A percentile compares a stretch with the other conserved stretches of the same genome.
These are phyloP conservation scores for Vitis hybrid DNA, from an alignment of 177 flowering plant genomes.

Conservation along the genomic window DNA sequence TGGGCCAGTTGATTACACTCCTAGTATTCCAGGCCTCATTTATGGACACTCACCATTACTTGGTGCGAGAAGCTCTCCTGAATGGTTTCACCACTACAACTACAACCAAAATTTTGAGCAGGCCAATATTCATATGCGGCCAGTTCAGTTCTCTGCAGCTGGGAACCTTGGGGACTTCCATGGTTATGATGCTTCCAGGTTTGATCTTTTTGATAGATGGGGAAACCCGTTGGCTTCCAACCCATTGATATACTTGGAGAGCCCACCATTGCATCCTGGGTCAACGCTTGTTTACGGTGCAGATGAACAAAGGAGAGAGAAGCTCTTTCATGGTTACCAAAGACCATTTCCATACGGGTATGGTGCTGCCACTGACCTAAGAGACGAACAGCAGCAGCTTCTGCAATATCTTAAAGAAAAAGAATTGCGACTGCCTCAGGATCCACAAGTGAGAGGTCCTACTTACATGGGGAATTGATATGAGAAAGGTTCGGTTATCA, in stretches of 20 bases:
- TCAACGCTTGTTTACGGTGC: constrained; percentile 24
- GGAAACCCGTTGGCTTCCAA: constrained; percentile 29
- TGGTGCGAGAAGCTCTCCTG: constrained; percentile 41
- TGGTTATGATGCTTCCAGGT: constrained; percentile 25
- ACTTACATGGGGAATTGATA: constrained; percentile 32
- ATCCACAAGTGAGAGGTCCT: constrained; percentile 36
- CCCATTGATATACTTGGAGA: constrained; percentile 25
- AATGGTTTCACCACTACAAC: constrained; percentile 49
- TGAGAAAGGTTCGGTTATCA: too few species aligned
- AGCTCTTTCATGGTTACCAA: constrained; percentile 32
- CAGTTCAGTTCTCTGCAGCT: constrained; percentile 23
- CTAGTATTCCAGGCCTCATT: constrained; percentile 24
- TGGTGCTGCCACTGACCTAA: constrained; percentile 34
- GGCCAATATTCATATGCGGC: constrained; percentile 15
- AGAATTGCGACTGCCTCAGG: constrained; percentile 59
- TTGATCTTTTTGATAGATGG: constrained; percentile 35
- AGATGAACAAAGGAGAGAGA: constrained; percentile 33
- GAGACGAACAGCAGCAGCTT: constrained; percentile 49
- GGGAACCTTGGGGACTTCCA: constrained; percentile 28
- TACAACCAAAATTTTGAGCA: constrained; percentile 30
- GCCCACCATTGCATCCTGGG: constrained; percentile 26
- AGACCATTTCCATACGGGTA: constrained; percentile 34
- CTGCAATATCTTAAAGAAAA: constrained; percentile 70
- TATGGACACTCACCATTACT: constrained; percentile 26
- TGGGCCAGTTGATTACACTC: constrained; percentile 18